phyloP scores from a whole-genome alignment of 2,329 filamentous ascomycete species.

The Dryadomyces quercivorus region DNA sequence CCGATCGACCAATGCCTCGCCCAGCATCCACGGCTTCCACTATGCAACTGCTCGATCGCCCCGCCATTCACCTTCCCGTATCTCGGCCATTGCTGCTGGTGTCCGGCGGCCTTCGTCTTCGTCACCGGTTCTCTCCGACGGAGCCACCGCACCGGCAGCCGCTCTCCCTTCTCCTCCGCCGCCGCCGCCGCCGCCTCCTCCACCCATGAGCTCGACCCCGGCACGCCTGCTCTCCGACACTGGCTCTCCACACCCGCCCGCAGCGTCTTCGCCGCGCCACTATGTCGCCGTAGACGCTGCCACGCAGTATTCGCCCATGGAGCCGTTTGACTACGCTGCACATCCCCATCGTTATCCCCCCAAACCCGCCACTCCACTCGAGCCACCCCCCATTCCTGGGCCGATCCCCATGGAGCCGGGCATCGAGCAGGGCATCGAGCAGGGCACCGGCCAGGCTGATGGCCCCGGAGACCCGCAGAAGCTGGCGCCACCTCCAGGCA shows the following conservation, averaged over 20 bases:
- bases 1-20: slow-evolving; percentile 43
- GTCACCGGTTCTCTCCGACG: background rate
- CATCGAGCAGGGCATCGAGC: slow-evolving; percentile 14
- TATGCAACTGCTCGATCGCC: slow-evolving; percentile 34
- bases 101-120: slow-evolving; percentile 9
- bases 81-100: slow-evolving; percentile 12
- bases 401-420: slow-evolving; percentile 16
- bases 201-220: slow-evolving; percentile 1
- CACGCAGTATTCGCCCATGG: slow-evolving; percentile 37
- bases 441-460: background rate
- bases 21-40: slow-evolving; percentile 29
- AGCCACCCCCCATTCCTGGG: slow-evolving; percentile 18
- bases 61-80: slow-evolving; percentile 28
- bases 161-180: background rate
- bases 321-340: slow-evolving; percentile 27
- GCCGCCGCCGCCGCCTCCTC: background rate
- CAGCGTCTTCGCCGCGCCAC: background rate
- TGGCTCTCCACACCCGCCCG: background rate
- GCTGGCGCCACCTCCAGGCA: background rate
- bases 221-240: background rate
- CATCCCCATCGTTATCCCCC: slow-evolving; percentile 4
- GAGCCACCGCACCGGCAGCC: slow-evolving; percentile 9
- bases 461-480: background rate
- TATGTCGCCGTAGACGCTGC: slow-evolving; percentile 26
- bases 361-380: slow-evolving; percentile 7